Evolutionary conservation across 768 basidiomycete genomes (phyloP).

Genomic region (Trametes cubensis): DNA sequence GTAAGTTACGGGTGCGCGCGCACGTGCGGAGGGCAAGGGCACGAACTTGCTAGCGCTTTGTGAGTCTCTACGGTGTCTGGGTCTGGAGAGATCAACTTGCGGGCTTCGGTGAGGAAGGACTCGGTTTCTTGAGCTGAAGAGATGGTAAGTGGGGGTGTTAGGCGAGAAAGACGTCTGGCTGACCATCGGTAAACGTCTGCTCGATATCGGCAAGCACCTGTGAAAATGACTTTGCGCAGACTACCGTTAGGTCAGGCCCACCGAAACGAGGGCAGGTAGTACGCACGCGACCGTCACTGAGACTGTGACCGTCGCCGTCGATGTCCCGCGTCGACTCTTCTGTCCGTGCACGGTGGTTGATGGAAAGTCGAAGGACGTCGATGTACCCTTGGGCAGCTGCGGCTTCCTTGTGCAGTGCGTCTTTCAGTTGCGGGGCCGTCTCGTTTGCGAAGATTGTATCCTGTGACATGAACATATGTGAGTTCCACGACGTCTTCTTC

Average conservation of each 20-base stretch:
- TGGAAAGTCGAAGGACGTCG: slow-evolving; percentile 18
- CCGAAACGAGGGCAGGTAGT: background rate
- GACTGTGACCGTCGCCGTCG: background rate
- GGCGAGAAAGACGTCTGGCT: background rate
- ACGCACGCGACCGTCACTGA: slow-evolving; percentile 13
- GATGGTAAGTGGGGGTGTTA: background rate
- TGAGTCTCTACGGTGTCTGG: background rate
- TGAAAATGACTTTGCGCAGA: background rate
- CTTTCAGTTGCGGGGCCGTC: slow-evolving; percentile 13
- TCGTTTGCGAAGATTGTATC: slow-evolving; percentile 1
- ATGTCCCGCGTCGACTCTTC: too few relatives aligned
- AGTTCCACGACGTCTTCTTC: background rate
- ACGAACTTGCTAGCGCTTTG: background rate
- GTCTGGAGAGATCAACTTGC: slow-evolving; percentile 1
- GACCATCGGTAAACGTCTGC: background rate
- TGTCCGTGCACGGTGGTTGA: slow-evolving; percentile 4
- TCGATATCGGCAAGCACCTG: slow-evolving; percentile 11
- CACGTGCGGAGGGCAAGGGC: background rate
- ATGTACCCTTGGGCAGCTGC: slow-evolving; percentile 15
- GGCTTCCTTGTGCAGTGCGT: slow-evolving; percentile 6
- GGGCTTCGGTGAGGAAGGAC: background rate
- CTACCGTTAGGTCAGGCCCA: background rate
- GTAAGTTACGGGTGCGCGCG: background rate
- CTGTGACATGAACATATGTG: background rate
- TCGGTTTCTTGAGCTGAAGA: slow-evolving; percentile 4